A percentile compares a stretch with the other conserved stretches of the same genome.
These are phyloP conservation scores for Scheffersomyces quercinus DNA, from an alignment of 1,139 yeast genomes.

Conservation along the genomic window DNA sequence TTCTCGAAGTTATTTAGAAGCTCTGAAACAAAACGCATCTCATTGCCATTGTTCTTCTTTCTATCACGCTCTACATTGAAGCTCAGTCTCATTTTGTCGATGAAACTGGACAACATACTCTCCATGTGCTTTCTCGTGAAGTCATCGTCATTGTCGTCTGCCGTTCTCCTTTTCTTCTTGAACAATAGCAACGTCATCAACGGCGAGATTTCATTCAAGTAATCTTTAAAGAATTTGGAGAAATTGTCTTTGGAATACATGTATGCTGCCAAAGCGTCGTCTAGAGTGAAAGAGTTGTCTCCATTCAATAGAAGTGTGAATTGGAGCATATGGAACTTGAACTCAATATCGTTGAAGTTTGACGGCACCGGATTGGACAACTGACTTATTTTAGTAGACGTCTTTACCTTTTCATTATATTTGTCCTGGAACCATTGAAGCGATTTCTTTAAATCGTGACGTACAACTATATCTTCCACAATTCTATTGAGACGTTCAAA, in stretches of 20 bases:
- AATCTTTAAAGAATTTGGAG: conserved; percentile 41
- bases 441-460: conserved; percentile 37
- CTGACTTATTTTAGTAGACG: not conserved
- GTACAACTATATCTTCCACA: conserved; percentile 34
- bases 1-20: conserved; percentile 39
- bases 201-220: conserved; percentile 50
- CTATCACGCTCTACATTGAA: conserved; percentile 21
- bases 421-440: conserved; percentile 37
- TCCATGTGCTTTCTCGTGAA: conserved; percentile 21
- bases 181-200: conserved; percentile 53
- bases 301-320: conserved; percentile 47
- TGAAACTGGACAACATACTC: conserved; percentile 22
- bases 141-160: conserved; percentile 13
- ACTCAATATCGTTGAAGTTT: conserved; percentile 42
- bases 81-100: conserved; percentile 24
- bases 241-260: conserved; percentile 57
- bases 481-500: conserved; percentile 36
- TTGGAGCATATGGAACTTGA: conserved; percentile 63
- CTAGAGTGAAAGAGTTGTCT: conserved; percentile 15
- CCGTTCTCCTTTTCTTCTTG: conserved; percentile 12
- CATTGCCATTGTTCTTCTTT: conserved; percentile 18
- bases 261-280: conserved; percentile 47
- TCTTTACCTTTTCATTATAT: conserved; percentile 14
- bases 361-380: conserved; percentile 3
- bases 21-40: conserved; percentile 43